Evolutionary conservation across 306 rosid genomes (phyloP).

Genomic region (Citrullus mucosospermus): DNA sequence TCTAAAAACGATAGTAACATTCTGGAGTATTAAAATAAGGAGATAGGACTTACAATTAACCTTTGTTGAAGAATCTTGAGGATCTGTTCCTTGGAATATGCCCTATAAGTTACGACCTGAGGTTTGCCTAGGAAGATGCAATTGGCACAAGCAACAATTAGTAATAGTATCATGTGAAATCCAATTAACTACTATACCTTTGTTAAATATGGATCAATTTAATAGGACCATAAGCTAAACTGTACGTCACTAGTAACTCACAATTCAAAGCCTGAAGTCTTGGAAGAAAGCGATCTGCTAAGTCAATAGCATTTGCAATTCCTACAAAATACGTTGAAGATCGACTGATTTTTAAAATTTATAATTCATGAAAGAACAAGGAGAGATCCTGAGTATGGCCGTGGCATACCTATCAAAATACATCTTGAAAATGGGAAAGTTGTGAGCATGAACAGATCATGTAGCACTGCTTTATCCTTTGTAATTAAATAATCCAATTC

Average conservation of each 20-base stretch:
- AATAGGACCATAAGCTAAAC: neutral
- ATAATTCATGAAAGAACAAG: neutral
- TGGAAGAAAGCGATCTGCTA: conserved; percentile 92
- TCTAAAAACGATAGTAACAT: too few species aligned
- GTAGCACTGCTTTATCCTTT: conserved; percentile 73
- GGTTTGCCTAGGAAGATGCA: conserved; percentile 59
- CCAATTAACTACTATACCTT: neutral
- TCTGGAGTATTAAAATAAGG: neutral
- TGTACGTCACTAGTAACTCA: conserved; percentile 23
- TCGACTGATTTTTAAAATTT: neutral
- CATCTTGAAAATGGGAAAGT: conserved; percentile 80
- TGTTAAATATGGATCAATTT: neutral
- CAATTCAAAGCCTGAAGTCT: conserved; percentile 77
- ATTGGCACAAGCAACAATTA: neutral
- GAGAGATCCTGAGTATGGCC: neutral
- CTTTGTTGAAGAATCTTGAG: conserved; percentile 73
- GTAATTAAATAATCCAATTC: conserved; percentile 89
- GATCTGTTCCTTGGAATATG: conserved; percentile 77
- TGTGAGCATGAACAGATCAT: conserved; percentile 92
- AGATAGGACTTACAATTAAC: conserved; percentile 39
- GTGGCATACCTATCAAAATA: conserved; percentile 52
- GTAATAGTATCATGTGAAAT: neutral
- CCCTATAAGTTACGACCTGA: conserved; percentile 50
- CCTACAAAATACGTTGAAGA: conserved; percentile 31
- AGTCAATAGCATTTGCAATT: conserved; percentile 86